Conservation (phyloP, 2,329 filamentous ascomycete species). For the Apiospora aurea region DNA sequence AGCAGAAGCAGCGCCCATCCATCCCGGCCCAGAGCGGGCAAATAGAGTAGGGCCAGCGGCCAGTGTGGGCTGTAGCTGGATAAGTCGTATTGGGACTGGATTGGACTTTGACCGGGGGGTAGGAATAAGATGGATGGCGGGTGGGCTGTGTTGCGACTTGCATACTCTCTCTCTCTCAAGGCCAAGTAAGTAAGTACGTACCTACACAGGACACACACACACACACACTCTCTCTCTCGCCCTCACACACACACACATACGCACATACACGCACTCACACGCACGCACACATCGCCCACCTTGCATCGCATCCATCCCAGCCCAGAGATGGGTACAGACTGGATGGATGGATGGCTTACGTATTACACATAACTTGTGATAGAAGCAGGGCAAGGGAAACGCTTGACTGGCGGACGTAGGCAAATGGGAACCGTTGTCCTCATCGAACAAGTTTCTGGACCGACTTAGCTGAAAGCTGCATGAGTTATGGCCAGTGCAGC, state of each 20-base stretch:
- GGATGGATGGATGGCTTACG: conserved; percentile 11
- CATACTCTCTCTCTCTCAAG: conserved; percentile 30
- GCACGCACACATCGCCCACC: not conserved
- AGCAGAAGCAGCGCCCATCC: conserved; percentile 4
- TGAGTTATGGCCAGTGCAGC: conserved; percentile 37
- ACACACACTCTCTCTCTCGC: not conserved
- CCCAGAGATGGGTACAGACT: not conserved
- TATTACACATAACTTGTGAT: conserved; percentile 19
- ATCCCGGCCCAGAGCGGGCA: conserved; percentile 17
- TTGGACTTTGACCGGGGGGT: not conserved
- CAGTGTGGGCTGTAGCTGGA: conserved; percentile 10
- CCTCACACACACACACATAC: not conserved
- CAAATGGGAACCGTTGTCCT: conserved; percentile 42
- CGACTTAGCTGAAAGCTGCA: conserved; percentile 43
- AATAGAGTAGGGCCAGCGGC: conserved; percentile 17
- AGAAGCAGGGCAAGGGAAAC: not conserved
- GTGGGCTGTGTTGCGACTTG: conserved; percentile 44
- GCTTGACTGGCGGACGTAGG: conserved; percentile 31
- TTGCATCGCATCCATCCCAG: not conserved
- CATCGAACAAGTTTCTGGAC: conserved; percentile 26
- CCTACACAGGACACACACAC: not conserved
- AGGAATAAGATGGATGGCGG: conserved; percentile 20
- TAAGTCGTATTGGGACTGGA: conserved; percentile 11
- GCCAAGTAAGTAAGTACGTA: not conserved
- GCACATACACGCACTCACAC: not conserved